These are phyloP conservation scores for Colletotrichum truncatum DNA, from an alignment of 2,329 filamentous ascomycete species.

Conservation along the genomic window DNA sequence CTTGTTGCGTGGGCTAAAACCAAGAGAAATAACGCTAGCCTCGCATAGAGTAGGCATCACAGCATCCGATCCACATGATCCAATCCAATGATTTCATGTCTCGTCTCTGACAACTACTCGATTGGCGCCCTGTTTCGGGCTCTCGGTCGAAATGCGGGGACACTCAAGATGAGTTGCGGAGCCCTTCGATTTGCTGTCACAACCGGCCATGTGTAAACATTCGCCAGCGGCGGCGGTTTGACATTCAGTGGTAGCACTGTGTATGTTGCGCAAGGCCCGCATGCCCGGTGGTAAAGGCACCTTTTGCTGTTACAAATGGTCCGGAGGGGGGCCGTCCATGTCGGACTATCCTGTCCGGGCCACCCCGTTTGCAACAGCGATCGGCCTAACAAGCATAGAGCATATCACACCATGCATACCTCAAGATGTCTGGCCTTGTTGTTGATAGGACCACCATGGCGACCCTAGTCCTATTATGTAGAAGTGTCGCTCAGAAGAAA, in stretches of 20 bases:
- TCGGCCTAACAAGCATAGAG: no score
- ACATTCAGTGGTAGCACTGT: slow-evolving; percentile 18
- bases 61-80: background rate
- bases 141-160: slow-evolving; percentile 25
- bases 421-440: no score
- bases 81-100: background rate
- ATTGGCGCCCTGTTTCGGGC: slow-evolving; percentile 9
- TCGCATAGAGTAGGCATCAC: background rate
- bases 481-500: no score
- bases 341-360: no score
- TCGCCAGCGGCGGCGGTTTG: slow-evolving; percentile 20
- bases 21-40: background rate
- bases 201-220: background rate
- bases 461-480: no score
- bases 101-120: background rate
- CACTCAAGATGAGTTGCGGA: slow-evolving; percentile 10
- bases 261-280: background rate
- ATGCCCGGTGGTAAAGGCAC: background rate
- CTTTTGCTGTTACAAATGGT: background rate
- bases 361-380: no score
- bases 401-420: no score
- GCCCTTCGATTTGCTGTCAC: slow-evolving; percentile 7
- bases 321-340: no score
- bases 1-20: background rate
- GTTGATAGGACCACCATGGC: no score